Evolutionary conservation across 371 early-diverging fungal species (phyloP), one percentile per base, ranked within the genome.

Genomic region (Coemansia sp.): DNA sequence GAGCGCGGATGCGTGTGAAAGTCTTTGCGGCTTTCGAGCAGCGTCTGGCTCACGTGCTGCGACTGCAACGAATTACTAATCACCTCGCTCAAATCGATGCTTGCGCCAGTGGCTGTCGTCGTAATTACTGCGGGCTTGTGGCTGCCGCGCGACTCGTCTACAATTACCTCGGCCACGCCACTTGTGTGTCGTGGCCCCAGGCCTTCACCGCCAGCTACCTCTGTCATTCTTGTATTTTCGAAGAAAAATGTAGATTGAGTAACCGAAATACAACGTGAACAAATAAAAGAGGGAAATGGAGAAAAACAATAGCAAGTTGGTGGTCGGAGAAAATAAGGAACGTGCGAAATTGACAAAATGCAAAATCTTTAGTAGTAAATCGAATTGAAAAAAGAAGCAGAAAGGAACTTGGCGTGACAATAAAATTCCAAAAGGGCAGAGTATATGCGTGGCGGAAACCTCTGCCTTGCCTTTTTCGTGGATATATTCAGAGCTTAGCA

Each of bases 1-100:
- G 80, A 80, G 28, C 80, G 73, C 26, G 80, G 80, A 28, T 78
- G 67, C 40, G 80, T 80, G 80, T 80, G 80, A 32, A 80, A 79
- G 52, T 80, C 80, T 55, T 52, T 61, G 3, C 76, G 72, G 6
- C n/a, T 40, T 26, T 71, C 79, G 58, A 75, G 51, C 46, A 65
- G 40, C 24, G 76, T 53, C 28, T 75, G 76, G 46, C 26, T 60
- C 40, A 23, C 62, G 17, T 51, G 36, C 39, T 9, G 52, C 52
- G 23, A 29, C 21, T 29, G 36, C 9, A n/a, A 23, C 48, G 41
- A 17, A 29, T 60, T 41, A 46, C 64, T 64, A 19, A 75, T 23
- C 41, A 75, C 67, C 57, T 75, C 73, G 61, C 62, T 67, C 48
- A 75, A 53, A 12, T 75, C 73, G 13, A 75, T 57, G 23, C 58